Percentiles rank a stretch among this genome's conserved stretches.
Evolutionary conservation across 352 stramenopile species (phyloP).

Genomic region (Blastocystis hominis): DNA sequence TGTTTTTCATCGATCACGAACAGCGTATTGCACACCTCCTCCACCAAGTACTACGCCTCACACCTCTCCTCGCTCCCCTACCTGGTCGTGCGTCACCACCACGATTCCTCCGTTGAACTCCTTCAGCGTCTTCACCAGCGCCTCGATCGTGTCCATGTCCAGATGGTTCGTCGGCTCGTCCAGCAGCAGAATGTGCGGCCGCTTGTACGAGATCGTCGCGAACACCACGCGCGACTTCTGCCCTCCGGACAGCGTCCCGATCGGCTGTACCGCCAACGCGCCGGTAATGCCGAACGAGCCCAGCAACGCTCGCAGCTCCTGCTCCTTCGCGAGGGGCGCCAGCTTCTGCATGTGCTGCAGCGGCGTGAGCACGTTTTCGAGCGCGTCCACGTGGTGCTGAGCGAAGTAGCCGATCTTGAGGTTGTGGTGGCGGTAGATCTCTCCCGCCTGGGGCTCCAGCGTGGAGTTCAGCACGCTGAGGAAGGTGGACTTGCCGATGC

Average conservation of each 20-base stretch:
- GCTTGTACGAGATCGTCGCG: constrained; percentile 68
- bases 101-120: constrained; percentile 88
- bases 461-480: constrained; percentile 85
- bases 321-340: constrained; percentile 10
- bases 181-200: constrained; percentile 76
- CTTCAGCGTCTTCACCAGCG: constrained; percentile 83
- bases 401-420: constrained; percentile 62
- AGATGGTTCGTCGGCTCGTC: constrained; percentile 83
- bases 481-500: constrained; percentile 88
- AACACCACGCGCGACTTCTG: constrained; percentile 77
- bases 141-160: constrained; percentile 77
- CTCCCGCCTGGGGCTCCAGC: constrained; percentile 67
- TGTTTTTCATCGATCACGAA: constrained; percentile 67
- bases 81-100: constrained; percentile 87
- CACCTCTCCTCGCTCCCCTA: neutral
- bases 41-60: constrained; percentile 76
- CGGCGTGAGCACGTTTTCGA: constrained; percentile 68
- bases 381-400: constrained; percentile 64
- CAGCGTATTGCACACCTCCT: constrained; percentile 79
- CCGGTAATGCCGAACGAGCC: constrained; percentile 63
- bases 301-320: constrained; percentile 65
- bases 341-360: constrained; percentile 67
- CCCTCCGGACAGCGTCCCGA: constrained; percentile 83
- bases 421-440: constrained; percentile 62
- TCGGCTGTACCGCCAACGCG: constrained; percentile 65